Evolutionary conservation across 768 basidiomycete species (phyloP).

Genomic region (Xerocomellus intermedius): DNA sequence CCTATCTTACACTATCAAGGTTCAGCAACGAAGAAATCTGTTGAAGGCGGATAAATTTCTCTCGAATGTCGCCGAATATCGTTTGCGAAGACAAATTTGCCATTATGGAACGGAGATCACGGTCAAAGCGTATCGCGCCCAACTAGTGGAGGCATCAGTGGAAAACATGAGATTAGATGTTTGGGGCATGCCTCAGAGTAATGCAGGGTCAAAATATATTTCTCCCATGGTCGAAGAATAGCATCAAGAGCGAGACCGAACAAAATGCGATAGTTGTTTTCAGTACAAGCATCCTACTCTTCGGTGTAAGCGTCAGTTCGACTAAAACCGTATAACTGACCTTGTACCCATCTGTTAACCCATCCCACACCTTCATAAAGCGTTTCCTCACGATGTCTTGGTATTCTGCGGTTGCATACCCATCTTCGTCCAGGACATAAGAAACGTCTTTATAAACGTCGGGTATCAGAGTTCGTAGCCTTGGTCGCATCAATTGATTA

Average conservation of each 20-base stretch:
- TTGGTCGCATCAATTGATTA: constrained; percentile 89
- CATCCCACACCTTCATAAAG: constrained; percentile 88
- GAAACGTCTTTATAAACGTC: constrained; percentile 91
- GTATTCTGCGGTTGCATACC: constrained; percentile 79
- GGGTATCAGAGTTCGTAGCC: constrained; percentile 74
- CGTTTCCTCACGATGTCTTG: constrained; percentile 86
- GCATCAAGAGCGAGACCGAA: constrained; percentile 85
- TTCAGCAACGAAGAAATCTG: constrained; percentile 93
- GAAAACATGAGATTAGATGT: background rate
- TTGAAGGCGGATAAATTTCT: constrained; percentile 88
- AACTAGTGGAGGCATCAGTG: constrained; percentile 49
- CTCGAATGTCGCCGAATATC: constrained; percentile 83
- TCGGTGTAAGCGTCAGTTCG: background rate
- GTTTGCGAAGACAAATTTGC: constrained; percentile 87
- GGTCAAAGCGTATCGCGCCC: constrained; percentile 93
- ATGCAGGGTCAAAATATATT: constrained; percentile 71
- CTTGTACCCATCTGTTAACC: constrained; percentile 82
- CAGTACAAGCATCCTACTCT: constrained; percentile 78
- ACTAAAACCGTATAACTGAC: constrained; percentile 36
- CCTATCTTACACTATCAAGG: constrained; percentile 60
- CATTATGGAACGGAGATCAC: constrained; percentile 82
- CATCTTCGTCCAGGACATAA: constrained; percentile 88
- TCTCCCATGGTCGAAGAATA: constrained; percentile 95
- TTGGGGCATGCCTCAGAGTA: constrained; percentile 74
- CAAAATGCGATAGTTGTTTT: constrained; percentile 82